Evolutionary conservation across 306 rosid species (phyloP).

Genomic region (Rubus parviflorus): DNA sequence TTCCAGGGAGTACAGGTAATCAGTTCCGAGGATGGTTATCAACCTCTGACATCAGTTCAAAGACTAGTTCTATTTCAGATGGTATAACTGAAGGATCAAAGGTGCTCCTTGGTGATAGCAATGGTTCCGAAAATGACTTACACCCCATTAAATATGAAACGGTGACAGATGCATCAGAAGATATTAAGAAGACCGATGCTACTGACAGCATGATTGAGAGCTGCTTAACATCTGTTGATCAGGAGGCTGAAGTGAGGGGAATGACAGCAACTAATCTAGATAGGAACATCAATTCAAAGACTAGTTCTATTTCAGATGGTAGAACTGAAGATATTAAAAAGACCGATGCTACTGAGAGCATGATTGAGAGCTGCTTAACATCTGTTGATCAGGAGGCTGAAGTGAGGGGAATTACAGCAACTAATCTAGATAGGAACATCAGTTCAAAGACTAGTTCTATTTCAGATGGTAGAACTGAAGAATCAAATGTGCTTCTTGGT

Average conservation of each 20-base stretch:
- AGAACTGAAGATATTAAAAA: constrained; percentile 35
- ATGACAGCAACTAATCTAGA: constrained; percentile 30
- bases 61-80: constrained; percentile 32
- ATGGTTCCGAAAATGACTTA: constrained; percentile 35
- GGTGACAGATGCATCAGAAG: constrained; percentile 25
- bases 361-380: constrained; percentile 24
- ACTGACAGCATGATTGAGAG: constrained; percentile 28
- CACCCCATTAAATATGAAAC: constrained; percentile 35
- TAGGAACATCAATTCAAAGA: constrained; percentile 20
- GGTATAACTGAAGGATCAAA: constrained; percentile 28
- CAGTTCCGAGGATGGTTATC: constrained; percentile 28
- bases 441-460: constrained; percentile 25
- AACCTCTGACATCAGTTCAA: constrained; percentile 22
- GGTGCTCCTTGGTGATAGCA: constrained; percentile 20
- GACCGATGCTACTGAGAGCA: constrained; percentile 25
- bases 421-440: constrained; percentile 23
- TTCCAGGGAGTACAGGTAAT: constrained; percentile 22
- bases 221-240: constrained; percentile 29
- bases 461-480: constrained; percentile 38
- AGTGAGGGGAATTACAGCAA: constrained; percentile 26
- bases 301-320: constrained; percentile 33
- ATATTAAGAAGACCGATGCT: constrained; percentile 29
- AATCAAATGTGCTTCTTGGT: constrained; percentile 22
- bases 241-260: constrained; percentile 27
- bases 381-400: constrained; percentile 20